Conservation (phyloP, 192 early-diverging fungal genomes). For the Coemansia asiatica region DNA sequence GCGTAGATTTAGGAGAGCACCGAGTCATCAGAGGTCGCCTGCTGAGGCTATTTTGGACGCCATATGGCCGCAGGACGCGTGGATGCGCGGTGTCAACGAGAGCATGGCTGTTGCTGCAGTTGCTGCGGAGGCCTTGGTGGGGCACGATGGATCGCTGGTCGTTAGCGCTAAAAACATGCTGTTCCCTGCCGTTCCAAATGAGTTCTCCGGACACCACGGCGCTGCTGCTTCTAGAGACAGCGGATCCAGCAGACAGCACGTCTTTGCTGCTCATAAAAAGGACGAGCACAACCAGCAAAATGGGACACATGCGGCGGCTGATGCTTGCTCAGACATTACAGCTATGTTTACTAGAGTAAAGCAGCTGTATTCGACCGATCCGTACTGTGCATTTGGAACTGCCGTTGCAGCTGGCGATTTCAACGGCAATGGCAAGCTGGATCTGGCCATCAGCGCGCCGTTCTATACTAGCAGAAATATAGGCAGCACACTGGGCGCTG, state of each 20-base stretch:
- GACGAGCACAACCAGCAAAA: not conserved
- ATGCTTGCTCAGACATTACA: constrained; percentile 28
- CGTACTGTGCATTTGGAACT: constrained; percentile 69
- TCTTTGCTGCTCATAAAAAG: constrained; percentile 11
- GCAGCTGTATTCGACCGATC: constrained; percentile 46
- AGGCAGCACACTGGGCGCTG: constrained; percentile 26
- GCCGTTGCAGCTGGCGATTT: constrained; percentile 70
- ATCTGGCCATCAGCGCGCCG: constrained; percentile 68
- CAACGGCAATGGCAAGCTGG: constrained; percentile 58
- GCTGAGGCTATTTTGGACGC: constrained; percentile 9
- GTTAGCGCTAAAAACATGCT: not conserved
- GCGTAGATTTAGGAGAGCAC: not conserved
- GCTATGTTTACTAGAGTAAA: constrained; percentile 47
- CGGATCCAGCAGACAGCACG: constrained; percentile 15
- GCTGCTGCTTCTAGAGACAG: not conserved
- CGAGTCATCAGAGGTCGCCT: constrained; percentile 2
- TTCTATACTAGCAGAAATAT: constrained; percentile 37
- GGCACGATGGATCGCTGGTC: not conserved
- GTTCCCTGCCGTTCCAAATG: not conserved
- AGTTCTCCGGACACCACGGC: not conserved
- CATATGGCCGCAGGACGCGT: constrained; percentile 7
- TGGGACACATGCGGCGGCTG: not conserved
- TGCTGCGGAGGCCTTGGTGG: not conserved
- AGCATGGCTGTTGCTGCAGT: not conserved
- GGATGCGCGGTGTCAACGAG: not conserved